Percentiles rank a stretch among this genome's conserved stretches.
Evolutionary conservation across 768 basidiomycete genomes (phyloP).

Genomic region (Amanita rubescens): DNA sequence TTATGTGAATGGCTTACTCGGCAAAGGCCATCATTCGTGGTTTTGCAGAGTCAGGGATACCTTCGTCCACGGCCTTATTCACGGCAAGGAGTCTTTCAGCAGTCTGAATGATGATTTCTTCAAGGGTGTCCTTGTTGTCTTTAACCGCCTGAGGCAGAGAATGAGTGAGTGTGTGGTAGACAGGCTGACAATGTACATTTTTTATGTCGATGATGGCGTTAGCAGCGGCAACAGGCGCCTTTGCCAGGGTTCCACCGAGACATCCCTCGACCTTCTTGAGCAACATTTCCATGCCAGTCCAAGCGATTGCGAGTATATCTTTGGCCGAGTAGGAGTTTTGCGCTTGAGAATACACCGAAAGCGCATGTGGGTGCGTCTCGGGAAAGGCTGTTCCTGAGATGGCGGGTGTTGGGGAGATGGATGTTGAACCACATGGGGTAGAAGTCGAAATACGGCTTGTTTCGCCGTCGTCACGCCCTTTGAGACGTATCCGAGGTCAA

Average conservation of each 20-base stretch:
- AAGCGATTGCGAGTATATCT: not conserved
- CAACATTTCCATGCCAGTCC: conserved; percentile 4
- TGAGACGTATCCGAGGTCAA: too few relatives aligned
- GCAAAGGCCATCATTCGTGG: not conserved
- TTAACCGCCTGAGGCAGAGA: not conserved
- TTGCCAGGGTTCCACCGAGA: conserved; percentile 10
- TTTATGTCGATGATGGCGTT: conserved; percentile 9
- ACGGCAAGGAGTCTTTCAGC: not conserved
- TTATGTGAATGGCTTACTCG: not conserved
- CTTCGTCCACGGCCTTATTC: not conserved
- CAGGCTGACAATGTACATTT: conserved; percentile 7
- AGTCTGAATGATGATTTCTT: not conserved
- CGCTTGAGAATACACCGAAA: too few relatives aligned
- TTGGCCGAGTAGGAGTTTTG: not conserved
- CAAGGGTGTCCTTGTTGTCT: not conserved
- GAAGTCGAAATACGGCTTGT: too few relatives aligned
- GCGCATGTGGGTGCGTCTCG: too few relatives aligned
- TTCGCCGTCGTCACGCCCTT: too few relatives aligned
- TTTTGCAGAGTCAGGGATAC: not conserved
- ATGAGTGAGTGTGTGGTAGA: not conserved
- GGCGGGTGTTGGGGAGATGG: too few relatives aligned
- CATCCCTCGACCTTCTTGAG: conserved; percentile 9
- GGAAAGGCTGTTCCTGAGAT: too few relatives aligned
- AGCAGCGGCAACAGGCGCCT: conserved; percentile 8
- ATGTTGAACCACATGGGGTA: too few relatives aligned